These are phyloP conservation scores for Cordyceps cicadae DNA, from an alignment of 2,329 filamentous ascomycete genomes.

Conservation along the genomic window DNA sequence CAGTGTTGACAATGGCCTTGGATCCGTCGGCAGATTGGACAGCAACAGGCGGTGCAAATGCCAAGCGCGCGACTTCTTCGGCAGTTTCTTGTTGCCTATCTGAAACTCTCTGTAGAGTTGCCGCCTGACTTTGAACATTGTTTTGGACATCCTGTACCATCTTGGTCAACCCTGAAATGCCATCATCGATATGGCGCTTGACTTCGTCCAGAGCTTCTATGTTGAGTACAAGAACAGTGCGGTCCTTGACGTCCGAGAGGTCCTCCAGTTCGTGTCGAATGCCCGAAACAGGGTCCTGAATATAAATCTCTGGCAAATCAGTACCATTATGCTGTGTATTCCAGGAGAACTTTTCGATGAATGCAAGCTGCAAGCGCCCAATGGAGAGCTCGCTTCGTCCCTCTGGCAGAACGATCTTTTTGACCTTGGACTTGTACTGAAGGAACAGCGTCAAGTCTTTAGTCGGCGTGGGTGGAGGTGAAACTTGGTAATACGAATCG, in stretches of 20 bases:
- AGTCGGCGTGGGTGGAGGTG: conserved; percentile 55
- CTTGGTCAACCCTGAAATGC: conserved; percentile 67
- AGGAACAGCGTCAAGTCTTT: conserved; percentile 91
- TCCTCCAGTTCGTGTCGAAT: conserved; percentile 97
- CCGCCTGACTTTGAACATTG: conserved; percentile 73
- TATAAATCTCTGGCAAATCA: conserved; percentile 93
- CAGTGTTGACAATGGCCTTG: conserved; percentile 24
- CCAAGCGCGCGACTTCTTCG: conserved; percentile 67
- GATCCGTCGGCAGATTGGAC: conserved; percentile 34
- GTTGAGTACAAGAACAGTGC: conserved; percentile 90
- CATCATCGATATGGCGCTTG: conserved; percentile 91
- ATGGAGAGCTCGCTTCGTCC: conserved; percentile 79
- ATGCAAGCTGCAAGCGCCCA: conserved; percentile 82
- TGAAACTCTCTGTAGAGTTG: conserved; percentile 75
- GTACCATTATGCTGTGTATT: conserved; percentile 90
- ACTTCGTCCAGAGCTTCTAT: conserved; percentile 91
- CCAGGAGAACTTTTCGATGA: conserved; percentile 99
- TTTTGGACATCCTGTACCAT: conserved; percentile 82
- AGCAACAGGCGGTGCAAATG: conserved; percentile 36
- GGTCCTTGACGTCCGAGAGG: conserved; percentile 84
- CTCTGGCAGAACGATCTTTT: conserved; percentile 85
- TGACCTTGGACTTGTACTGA: conserved; percentile 94
- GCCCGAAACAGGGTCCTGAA: conserved; percentile 90
- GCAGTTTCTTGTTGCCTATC: conserved; percentile 85
- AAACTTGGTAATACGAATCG: conserved; percentile 49